A percentile compares a stretch with the other conserved stretches of the same genome.
phyloP scores from a whole-genome alignment of 2,329 filamentous ascomycete genomes.

The Onygena corvina region DNA sequence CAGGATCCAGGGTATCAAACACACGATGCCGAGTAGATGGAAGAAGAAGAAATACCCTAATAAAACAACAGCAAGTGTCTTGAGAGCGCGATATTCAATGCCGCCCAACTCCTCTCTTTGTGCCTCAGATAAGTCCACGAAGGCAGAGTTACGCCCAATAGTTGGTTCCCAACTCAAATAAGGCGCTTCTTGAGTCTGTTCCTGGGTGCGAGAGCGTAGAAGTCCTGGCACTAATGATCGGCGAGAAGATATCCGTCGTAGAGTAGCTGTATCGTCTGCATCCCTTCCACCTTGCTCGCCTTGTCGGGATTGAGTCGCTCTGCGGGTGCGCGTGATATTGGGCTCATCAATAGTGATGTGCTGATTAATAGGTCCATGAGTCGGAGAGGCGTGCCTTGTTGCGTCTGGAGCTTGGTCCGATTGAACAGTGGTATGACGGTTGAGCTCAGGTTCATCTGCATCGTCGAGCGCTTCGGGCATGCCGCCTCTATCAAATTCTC shows the following conservation, averaged over 20 bases:
- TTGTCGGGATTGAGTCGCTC: slow-evolving; percentile 26
- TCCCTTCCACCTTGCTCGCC: slow-evolving; percentile 23
- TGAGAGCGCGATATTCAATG: slow-evolving; percentile 88
- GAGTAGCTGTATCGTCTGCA: slow-evolving; percentile 19
- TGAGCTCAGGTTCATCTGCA: slow-evolving; percentile 24
- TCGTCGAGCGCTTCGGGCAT: slow-evolving; percentile 48
- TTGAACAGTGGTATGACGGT: slow-evolving; percentile 19
- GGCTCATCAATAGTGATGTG: slow-evolving; percentile 41
- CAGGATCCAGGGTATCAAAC: slow-evolving; percentile 69
- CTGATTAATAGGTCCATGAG: slow-evolving; percentile 19
- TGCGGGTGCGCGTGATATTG: slow-evolving; percentile 25
- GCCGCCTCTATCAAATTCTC: slow-evolving; percentile 76
- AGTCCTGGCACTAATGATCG: slow-evolving; percentile 24
- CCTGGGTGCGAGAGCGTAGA: slow-evolving; percentile 28
- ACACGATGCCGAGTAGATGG: slow-evolving; percentile 61
- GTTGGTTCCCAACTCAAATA: slow-evolving; percentile 94
- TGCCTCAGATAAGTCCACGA: slow-evolving; percentile 74
- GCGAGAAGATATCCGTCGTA: slow-evolving; percentile 18
- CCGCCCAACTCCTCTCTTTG: slow-evolving; percentile 91
- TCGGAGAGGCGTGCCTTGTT: slow-evolving; percentile 17
- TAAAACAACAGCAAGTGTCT: slow-evolving; percentile 69
- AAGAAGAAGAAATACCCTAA: slow-evolving; percentile 73
- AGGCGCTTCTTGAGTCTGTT: slow-evolving; percentile 43
- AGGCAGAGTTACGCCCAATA: slow-evolving; percentile 82
- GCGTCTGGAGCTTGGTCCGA: slow-evolving; percentile 15